Conservation (phyloP, 495 filamentous ascomycete species). For the Aspergillus carlsbadensis region DNA sequence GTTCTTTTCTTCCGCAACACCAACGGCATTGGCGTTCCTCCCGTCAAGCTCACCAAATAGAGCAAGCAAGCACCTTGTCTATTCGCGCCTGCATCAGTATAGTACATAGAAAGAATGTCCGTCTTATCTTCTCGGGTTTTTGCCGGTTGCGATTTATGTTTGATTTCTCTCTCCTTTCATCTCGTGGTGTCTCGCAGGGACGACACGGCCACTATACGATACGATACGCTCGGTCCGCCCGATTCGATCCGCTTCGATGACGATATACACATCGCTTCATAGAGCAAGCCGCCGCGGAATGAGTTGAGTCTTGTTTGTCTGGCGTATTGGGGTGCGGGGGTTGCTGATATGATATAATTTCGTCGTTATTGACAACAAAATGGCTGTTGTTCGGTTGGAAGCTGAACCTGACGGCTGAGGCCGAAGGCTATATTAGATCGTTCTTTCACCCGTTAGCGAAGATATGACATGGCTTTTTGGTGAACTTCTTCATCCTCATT, state of each 20-base stretch:
- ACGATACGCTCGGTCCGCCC: no score
- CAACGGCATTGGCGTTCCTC: conserved; percentile 70
- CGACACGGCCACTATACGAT: conserved; percentile 22
- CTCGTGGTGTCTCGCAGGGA: conserved; percentile 28
- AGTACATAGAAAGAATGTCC: conserved; percentile 19
- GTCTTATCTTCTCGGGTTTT: background rate
- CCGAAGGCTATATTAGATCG: no score
- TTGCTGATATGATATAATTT: no score
- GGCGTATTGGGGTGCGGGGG: no score
- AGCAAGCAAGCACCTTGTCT: conserved; percentile 1
- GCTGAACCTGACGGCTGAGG: no score
- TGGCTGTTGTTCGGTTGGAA: no score
- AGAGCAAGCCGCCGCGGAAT: background rate
- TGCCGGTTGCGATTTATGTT: conserved; percentile 6
- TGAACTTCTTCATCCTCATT: no score
- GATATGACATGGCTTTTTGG: no score
- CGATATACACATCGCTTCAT: conserved; percentile 10
- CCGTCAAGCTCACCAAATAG: conserved; percentile 49
- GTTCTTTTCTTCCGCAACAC: conserved; percentile 61
- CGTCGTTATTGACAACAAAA: no score
- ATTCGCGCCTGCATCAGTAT: background rate
- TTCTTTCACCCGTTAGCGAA: no score
- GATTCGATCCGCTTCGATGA: no score
- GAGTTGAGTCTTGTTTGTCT: no score
- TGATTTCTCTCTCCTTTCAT: background rate